phyloP scores from a whole-genome alignment of 371 early-diverging fungal species.

The Chytridiales sp. region DNA sequence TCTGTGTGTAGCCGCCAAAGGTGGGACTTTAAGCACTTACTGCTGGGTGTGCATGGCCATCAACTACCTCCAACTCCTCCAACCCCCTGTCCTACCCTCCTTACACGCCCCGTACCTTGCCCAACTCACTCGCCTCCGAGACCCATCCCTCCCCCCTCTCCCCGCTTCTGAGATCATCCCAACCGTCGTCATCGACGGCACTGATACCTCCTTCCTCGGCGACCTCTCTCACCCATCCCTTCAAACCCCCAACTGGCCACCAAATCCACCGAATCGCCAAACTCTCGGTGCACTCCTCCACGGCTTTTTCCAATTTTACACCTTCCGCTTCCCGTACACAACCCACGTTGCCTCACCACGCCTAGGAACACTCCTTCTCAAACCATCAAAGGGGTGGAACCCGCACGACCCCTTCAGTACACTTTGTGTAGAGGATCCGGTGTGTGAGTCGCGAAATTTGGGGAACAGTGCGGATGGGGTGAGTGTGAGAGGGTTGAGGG shows the following conservation, averaged over 20 bases:
- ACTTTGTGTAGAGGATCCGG: slow-evolving; percentile 92
- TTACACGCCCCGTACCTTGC: slow-evolving; percentile 63
- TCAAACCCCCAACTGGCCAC: slow-evolving; percentile 31
- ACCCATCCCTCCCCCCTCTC: not conserved
- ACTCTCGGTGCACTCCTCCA: slow-evolving; percentile 77
- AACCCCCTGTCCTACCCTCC: slow-evolving; percentile 82
- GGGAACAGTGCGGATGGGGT: slow-evolving; percentile 84
- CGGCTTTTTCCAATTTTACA: slow-evolving; percentile 79
- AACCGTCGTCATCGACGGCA: slow-evolving; percentile 48
- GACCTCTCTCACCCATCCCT: slow-evolving; percentile 49
- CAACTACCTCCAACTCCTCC: slow-evolving; percentile 85
- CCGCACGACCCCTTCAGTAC: slow-evolving; percentile 51
- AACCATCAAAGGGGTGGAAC: slow-evolving; percentile 83
- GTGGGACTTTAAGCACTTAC: slow-evolving; percentile 91
- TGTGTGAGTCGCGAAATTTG: slow-evolving; percentile 77
- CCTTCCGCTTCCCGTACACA: slow-evolving; percentile 79
- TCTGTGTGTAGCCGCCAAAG: slow-evolving; percentile 59
- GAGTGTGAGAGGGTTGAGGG: slow-evolving; percentile 69
- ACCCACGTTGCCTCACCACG: slow-evolving; percentile 75
- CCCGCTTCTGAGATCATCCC: slow-evolving; percentile 29
- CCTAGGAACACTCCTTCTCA: slow-evolving; percentile 70
- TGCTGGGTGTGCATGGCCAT: slow-evolving; percentile 86
- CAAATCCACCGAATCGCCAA: slow-evolving; percentile 53
- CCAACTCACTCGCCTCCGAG: slow-evolving; percentile 7
- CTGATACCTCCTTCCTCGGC: slow-evolving; percentile 69